Base-by-base conservation (phyloP, 208 protist genomes). In the Acanthamoeba lenticulata region DNA sequence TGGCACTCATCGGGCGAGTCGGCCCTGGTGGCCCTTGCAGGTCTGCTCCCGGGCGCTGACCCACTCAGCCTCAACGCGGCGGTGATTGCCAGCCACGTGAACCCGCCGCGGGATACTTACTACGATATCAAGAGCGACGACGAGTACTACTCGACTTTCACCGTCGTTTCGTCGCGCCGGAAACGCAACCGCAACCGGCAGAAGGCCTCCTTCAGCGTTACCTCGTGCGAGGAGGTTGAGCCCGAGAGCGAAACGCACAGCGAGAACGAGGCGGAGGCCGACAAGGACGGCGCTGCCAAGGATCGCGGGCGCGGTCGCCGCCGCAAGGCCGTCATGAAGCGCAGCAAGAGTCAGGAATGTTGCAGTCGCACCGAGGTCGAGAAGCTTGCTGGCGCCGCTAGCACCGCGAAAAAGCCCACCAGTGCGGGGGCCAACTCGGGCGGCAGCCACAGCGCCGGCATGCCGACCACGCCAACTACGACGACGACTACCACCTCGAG, bases 281-380 rank as follows among this genome's bases (percentile, higher is more conserved):
- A 79, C 15, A 79, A 79, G 36, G 69, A 79, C 21, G 69, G 36
- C 32, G 36, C 11, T 27, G 21, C 27, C 36, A 79, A 79, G 36
- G 69, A 36, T 13, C 69, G 69, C 0, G 69, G 69, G 4, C 69
- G 69, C 36, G 69, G 69, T 19, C 69, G 69, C 38, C 32, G 69
- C 38, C 69, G 69, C 9, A 79, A 79, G 27, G 69, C 69, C 5
- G 81, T 62, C 24, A 89, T 89, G 27, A 89, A 89, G 52, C 81
- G 81, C 5, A 89, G 81, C 81, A 89, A 89, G 81, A 89, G 81
- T 40, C 81, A 89, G 81, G 81, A 89, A 17, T 89, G 81, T 24
- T 89, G 81, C 81, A 65, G 44, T n/a, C 44, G 81, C 5, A 89
- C 52, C 5, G 81, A 79, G 38, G 69, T 79, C 21, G 69, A 79